phyloP scores from a whole-genome alignment of 2,329 filamentous ascomycete genomes.

The Pseudocercospora pini-densiflorae region DNA sequence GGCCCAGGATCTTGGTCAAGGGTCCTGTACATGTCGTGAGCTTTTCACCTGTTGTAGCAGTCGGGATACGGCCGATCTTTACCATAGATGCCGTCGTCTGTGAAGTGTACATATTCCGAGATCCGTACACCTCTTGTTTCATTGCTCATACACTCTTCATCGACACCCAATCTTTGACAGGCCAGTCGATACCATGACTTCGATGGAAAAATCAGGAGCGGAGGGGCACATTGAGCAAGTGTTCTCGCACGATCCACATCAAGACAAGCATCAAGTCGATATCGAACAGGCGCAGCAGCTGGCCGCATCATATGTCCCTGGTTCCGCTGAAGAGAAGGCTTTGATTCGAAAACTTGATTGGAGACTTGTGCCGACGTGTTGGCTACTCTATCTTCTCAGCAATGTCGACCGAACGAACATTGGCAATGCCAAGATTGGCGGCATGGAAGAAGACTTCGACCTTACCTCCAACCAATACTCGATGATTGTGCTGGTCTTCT shows the following conservation, averaged over 20 bases:
- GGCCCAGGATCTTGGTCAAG: background rate
- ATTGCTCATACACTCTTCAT: no score
- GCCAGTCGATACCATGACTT: background rate
- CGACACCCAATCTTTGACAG: background rate
- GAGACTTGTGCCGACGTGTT: conserved; percentile 5
- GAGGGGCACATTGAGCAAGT: conserved; percentile 7
- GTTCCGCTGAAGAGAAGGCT: conserved; percentile 3
- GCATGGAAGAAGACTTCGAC: conserved; percentile 51
- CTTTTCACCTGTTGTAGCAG: background rate
- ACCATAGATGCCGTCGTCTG: background rate
- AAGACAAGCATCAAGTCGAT: conserved; percentile 8
- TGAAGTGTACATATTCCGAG: no score
- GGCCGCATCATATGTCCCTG: conserved; percentile 2
- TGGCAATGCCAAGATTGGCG: conserved; percentile 49
- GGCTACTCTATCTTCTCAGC: conserved; percentile 34
- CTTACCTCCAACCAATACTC: conserved; percentile 48
- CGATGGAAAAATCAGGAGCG: background rate
- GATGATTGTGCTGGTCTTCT: conserved; percentile 17
- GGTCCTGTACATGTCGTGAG: background rate
- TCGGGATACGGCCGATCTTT: background rate
- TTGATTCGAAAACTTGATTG: conserved; percentile 18
- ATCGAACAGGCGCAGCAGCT: conserved; percentile 8
- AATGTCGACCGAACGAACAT: conserved; percentile 38
- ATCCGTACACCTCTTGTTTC: no score
- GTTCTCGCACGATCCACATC: background rate